Evolutionary conservation across 176 grass and related monocot genomes (phyloP), one percentile per base, ranked within the genome.

Genomic region (Melocanna baccifera): DNA sequence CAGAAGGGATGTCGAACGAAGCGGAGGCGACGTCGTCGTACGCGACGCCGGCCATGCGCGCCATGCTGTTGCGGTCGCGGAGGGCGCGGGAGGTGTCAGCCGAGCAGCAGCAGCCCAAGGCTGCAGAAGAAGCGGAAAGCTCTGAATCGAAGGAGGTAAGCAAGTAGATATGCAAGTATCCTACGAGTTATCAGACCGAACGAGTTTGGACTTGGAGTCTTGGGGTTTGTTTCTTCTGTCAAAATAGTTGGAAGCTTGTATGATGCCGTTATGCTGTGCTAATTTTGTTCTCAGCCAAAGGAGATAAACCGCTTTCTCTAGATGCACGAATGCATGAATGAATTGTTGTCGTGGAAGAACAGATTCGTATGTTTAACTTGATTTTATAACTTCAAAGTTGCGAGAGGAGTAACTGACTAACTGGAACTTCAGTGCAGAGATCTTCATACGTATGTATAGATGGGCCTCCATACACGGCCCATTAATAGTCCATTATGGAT

Each of bases 11-110:
- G 67, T 18, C 50, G 12, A 41, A 15, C 10, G 71, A 7, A 47
- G 22, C 15, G 20, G 71, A 12, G 47, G n/a, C n/a, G 39, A 1
- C 26, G 22, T 1, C 45, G 34, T 71, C 86, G 42, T 88, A 78
- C 66, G 53, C 55, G 65, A 88, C 86, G 55, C 80, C 80, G 43
- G 86, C 86, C 12, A 88, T 88, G 86, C 86, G 65, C 34, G 65
- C 73, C 43, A 84, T 88, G 87, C 81, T 84, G 37, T 4, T 73
- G 75, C 81, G 75, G 13, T 84, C 87, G 20, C 58, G 39, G 7
- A 7, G 0, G 58, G 66, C 79, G 41, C 63, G 79, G 3, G 79
- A 26, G 71, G 71, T 20, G 26, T 36, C 67, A 1, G 67, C 48
- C 0, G 45, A 29, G 36, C 41, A 78, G 86, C 66, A 43, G 66